Conservation (phyloP, 345 rosid species). For the Citrus trifoliata region DNA sequence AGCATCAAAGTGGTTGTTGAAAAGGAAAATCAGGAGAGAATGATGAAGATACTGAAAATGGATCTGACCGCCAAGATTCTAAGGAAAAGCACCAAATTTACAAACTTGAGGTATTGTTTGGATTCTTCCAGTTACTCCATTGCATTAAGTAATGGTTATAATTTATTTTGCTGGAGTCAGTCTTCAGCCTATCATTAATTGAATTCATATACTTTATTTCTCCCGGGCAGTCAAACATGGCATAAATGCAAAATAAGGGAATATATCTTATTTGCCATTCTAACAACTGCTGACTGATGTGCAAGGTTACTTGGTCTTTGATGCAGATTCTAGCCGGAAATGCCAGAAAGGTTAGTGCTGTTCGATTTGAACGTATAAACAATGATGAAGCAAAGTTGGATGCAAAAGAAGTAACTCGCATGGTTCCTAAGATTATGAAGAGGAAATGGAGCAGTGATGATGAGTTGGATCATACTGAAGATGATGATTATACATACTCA, state of each 20-base stretch:
- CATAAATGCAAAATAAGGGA: background rate
- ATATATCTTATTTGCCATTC: slow-evolving; percentile 5
- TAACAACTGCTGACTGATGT: slow-evolving; percentile 7
- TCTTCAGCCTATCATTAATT: background rate
- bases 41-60: slow-evolving; percentile 54
- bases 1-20: slow-evolving; percentile 71
- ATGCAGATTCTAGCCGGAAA: slow-evolving; percentile 89
- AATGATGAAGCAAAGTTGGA: slow-evolving; percentile 45
- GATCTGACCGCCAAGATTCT: slow-evolving; percentile 59
- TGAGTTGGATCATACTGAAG: slow-evolving; percentile 28
- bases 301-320: slow-evolving; percentile 3
- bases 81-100: slow-evolving; percentile 72
- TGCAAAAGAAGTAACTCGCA: slow-evolving; percentile 61
- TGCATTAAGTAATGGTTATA: background rate
- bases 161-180: background rate
- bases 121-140: background rate
- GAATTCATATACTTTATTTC: background rate
- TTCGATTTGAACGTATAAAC: slow-evolving; percentile 71
- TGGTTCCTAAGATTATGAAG: slow-evolving; percentile 74
- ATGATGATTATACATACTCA: slow-evolving; percentile 33
- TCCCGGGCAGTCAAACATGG: background rate
- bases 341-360: slow-evolving; percentile 95
- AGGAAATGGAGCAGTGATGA: slow-evolving; percentile 76
- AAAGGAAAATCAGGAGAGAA: slow-evolving; percentile 73
- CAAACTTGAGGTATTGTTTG: slow-evolving; percentile 71